Evolutionary conservation across 2,329 filamentous ascomycete species (phyloP).

Genomic region (Taxawa tesnikishii): DNA sequence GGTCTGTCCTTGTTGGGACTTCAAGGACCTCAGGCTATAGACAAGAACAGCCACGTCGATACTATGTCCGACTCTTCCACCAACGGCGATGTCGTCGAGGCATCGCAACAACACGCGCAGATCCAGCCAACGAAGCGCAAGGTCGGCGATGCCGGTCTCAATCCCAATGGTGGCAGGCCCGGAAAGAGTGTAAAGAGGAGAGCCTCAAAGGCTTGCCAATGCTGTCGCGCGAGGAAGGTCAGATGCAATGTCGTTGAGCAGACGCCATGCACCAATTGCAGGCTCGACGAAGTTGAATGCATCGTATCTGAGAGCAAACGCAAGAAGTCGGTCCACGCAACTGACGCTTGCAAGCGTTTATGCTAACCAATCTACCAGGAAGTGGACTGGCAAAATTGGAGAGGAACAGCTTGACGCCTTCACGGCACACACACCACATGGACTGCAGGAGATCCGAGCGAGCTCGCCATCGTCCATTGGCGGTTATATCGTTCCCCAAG

Average conservation of each 20-base stretch:
- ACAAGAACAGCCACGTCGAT: no score
- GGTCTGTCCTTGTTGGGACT: not conserved
- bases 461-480: not conserved
- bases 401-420: constrained; percentile 6
- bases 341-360: not conserved
- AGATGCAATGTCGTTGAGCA: constrained; percentile 86
- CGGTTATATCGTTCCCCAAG: not conserved
- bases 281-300: constrained; percentile 68
- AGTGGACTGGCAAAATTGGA: constrained; percentile 18
- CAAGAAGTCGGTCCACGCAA: constrained; percentile 56
- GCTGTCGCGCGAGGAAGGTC: constrained; percentile 80
- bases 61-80: constrained; percentile 7
- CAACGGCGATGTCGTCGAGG: constrained; percentile 3
- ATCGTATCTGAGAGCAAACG: constrained; percentile 60
- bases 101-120: constrained; percentile 1
- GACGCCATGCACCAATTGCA: constrained; percentile 77
- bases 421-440: not conserved
- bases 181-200: constrained; percentile 61
- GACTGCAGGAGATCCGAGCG: not conserved
- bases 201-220: constrained; percentile 83
- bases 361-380: constrained; percentile 12
- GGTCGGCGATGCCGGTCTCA: constrained; percentile 42
- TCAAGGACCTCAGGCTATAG: no score
- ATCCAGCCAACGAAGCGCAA: constrained; percentile 42
- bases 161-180: constrained; percentile 31